These are phyloP conservation scores for Xylariaceae sp. DNA, from an alignment of 2,329 filamentous ascomycete species.

Conservation along the genomic window DNA sequence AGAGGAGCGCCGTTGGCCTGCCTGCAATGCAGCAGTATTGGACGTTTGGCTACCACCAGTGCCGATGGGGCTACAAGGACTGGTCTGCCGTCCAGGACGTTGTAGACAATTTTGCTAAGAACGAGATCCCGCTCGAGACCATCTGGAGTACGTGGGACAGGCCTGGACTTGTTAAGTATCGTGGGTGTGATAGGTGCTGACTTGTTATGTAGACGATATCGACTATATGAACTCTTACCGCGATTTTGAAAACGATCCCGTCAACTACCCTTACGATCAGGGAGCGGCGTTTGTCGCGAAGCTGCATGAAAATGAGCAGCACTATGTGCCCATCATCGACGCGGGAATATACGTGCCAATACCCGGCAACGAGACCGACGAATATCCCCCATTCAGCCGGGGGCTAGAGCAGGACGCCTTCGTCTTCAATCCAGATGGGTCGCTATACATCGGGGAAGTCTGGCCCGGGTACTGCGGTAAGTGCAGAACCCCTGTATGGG, in stretches of 20 bases:
- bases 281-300: constrained; percentile 55
- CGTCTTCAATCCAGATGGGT: constrained; percentile 54
- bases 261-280: constrained; percentile 50
- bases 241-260: constrained; percentile 57
- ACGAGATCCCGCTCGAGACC: constrained; percentile 64
- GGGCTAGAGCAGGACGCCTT: constrained; percentile 52
- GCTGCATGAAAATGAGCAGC: constrained; percentile 59
- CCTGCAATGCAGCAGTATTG: constrained; percentile 79
- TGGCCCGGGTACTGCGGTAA: constrained; percentile 63
- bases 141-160: constrained; percentile 58
- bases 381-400: constrained; percentile 55
- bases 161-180: too few species aligned
- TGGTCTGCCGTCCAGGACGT: constrained; percentile 64
- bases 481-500: constrained; percentile 1
- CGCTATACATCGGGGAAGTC: constrained; percentile 55
- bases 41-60: constrained; percentile 78
- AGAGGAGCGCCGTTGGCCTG: constrained; percentile 59
- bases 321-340: constrained; percentile 73
- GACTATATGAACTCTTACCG: constrained; percentile 62
- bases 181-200: too few species aligned
- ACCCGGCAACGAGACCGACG: constrained; percentile 61
- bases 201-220: constrained; percentile 53
- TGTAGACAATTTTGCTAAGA: constrained; percentile 58
- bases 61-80: constrained; percentile 74
- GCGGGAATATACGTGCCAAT: constrained; percentile 66